Evolutionary conservation across 805 yeast species (phyloP).

Genomic region (Yamadazyma insecticola): DNA sequence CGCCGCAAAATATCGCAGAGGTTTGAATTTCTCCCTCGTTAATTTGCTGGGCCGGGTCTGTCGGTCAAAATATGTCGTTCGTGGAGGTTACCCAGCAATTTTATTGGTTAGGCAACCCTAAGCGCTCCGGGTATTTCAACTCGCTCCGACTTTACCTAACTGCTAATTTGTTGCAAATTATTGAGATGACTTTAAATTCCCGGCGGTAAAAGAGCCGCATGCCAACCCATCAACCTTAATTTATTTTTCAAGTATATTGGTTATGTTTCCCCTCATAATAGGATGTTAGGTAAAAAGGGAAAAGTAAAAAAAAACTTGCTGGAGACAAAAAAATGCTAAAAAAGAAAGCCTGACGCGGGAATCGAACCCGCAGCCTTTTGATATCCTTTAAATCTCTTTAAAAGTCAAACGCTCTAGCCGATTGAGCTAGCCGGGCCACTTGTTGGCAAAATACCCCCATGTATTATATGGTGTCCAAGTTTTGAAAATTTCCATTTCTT

Average conservation of each 20-base stretch:
- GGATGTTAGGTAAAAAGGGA: neutral
- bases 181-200: neutral
- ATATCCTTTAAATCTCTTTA: constrained; percentile 9
- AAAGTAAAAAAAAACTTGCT: neutral
- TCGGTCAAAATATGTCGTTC: neutral
- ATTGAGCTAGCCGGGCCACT: constrained; percentile 19
- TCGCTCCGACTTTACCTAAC: too few species aligned
- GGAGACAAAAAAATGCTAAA: neutral
- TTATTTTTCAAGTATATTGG: too few species aligned
- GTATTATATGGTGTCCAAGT: too few species aligned
- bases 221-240: too few species aligned
- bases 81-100: too few species aligned
- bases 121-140: too few species aligned
- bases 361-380: constrained; percentile 21
- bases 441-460: too few species aligned
- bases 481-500: too few species aligned
- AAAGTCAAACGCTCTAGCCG: constrained; percentile 19
- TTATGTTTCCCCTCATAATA: neutral
- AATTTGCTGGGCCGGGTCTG: neutral
- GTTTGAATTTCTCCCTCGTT: too few species aligned
- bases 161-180: too few species aligned
- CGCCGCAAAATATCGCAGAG: too few species aligned
- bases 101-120: too few species aligned
- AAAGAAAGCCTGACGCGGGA: constrained; percentile 18
- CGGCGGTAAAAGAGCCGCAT: neutral